phyloP scores from a whole-genome alignment of 495 filamentous ascomycete genomes.

The Daldinia decipiens region DNA sequence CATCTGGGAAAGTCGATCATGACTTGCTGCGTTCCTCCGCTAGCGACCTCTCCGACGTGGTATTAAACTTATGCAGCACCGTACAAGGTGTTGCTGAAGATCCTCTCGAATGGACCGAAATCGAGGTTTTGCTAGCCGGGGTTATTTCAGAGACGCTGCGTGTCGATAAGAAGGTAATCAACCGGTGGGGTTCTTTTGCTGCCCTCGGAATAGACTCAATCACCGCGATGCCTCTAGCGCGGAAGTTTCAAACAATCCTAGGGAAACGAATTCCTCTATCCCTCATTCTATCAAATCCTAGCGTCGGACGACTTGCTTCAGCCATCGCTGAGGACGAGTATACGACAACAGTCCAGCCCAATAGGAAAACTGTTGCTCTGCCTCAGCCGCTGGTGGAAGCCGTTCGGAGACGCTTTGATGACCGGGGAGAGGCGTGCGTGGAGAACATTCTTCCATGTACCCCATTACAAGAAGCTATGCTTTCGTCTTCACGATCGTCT shows the following conservation, averaged over 20 bases:
- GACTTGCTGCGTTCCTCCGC: constrained; percentile 52
- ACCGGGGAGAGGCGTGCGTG: constrained; percentile 50
- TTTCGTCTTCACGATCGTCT: constrained; percentile 58
- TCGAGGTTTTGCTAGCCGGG: constrained; percentile 61
- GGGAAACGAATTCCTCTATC: constrained; percentile 66
- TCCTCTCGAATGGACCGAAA: constrained; percentile 60
- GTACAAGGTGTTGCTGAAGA: constrained; percentile 37
- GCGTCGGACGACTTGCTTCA: constrained; percentile 64
- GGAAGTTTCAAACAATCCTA: constrained; percentile 55
- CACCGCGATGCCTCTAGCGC: constrained; percentile 76
- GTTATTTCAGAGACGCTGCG: constrained; percentile 56
- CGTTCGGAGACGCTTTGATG: constrained; percentile 48
- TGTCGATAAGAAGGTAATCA: constrained; percentile 65
- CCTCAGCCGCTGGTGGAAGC: constrained; percentile 47
- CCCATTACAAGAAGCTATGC: constrained; percentile 83
- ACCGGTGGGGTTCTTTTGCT: constrained; percentile 56
- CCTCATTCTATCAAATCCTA: constrained; percentile 69
- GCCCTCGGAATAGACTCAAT: constrained; percentile 80
- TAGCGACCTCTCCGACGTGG: constrained; percentile 18
- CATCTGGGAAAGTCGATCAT: constrained; percentile 71
- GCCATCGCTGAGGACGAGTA: constrained; percentile 17
- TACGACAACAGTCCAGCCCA: neutral
- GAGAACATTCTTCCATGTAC: constrained; percentile 77
- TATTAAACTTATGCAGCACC: constrained; percentile 36
- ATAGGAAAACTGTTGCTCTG: constrained; percentile 47